phyloP scores from a whole-genome alignment of 1,284 basidiomycete genomes.

The Sphaerobolus stellatus region DNA sequence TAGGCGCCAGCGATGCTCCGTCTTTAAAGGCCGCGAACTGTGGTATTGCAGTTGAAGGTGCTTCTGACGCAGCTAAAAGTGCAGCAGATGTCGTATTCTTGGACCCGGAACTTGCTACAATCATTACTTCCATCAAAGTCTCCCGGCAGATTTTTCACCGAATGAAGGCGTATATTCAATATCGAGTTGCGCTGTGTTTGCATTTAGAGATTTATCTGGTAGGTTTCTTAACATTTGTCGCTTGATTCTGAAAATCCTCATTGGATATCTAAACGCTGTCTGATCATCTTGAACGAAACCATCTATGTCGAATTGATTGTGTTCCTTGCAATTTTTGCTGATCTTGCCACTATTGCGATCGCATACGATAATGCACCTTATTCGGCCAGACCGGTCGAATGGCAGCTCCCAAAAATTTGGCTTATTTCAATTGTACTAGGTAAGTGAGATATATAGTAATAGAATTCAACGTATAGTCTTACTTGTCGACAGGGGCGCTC shows the following conservation, averaged over 20 bases:
- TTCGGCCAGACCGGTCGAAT: conserved; percentile 50
- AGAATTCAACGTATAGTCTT: no score
- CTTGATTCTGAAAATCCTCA: background rate
- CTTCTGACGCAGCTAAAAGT: conserved; percentile 46
- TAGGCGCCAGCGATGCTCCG: conserved; percentile 41
- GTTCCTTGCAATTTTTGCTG: conserved; percentile 57
- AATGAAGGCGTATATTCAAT: conserved; percentile 44
- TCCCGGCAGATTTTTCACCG: conserved; percentile 58
- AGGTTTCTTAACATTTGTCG: no score
- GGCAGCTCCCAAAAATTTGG: conserved; percentile 59
- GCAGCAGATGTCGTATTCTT: conserved; percentile 54
- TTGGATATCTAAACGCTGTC: conserved; percentile 32
- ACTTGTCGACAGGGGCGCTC: no score
- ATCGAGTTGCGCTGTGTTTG: conserved; percentile 49
- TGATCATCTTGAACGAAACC: conserved; percentile 51
- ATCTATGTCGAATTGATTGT: conserved; percentile 56
- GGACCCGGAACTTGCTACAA: conserved; percentile 33
- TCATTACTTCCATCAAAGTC: conserved; percentile 55
- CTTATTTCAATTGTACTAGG: conserved; percentile 47
- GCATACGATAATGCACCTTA: conserved; percentile 52
- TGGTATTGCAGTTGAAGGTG: conserved; percentile 50
- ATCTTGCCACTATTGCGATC: conserved; percentile 48
- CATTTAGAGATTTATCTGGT: conserved; percentile 55
- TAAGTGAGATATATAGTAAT: no score
- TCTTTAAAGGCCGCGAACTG: conserved; percentile 46